These are phyloP conservation scores for Naganishia friedmannii DNA, from an alignment of 768 basidiomycete genomes.

Conservation along the genomic window DNA sequence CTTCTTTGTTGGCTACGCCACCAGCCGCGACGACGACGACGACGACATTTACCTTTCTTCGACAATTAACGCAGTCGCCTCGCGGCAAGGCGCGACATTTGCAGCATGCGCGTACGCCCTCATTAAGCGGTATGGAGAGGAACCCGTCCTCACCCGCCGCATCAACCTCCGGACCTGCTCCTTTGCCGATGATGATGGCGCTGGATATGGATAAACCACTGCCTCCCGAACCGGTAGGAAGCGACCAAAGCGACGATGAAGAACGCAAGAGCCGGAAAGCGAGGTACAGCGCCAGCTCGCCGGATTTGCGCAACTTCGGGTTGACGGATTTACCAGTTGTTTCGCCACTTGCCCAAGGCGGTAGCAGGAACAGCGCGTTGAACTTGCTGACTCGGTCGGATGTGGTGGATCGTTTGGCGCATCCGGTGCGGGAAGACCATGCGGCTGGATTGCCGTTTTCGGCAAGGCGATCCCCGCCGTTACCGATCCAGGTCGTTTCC, in stretches of 20 bases:
- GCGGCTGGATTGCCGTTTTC: background rate
- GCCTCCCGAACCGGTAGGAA: background rate
- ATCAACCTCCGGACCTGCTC: too few species aligned
- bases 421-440: background rate
- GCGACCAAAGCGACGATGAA: background rate
- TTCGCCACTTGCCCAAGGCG: background rate
- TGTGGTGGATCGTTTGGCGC: slow-evolving; percentile 3
- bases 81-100: background rate
- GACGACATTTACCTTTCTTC: background rate
- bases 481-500: background rate
- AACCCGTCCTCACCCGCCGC: background rate
- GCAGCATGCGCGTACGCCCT: too few species aligned
- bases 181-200: background rate
- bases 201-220: slow-evolving; percentile 2
- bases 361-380: slow-evolving; percentile 4
- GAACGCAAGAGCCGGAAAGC: background rate
- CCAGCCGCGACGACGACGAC: background rate
- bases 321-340: background rate
- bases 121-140: background rate
- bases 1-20: background rate
- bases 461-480: background rate
- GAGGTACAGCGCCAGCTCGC: slow-evolving; percentile 24
- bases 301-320: background rate
- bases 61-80: slow-evolving; percentile 2
- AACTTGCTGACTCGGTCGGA: slow-evolving; percentile 2